phyloP scores from a whole-genome alignment of 495 filamentous ascomycete genomes.

The Tricharina praecox region DNA sequence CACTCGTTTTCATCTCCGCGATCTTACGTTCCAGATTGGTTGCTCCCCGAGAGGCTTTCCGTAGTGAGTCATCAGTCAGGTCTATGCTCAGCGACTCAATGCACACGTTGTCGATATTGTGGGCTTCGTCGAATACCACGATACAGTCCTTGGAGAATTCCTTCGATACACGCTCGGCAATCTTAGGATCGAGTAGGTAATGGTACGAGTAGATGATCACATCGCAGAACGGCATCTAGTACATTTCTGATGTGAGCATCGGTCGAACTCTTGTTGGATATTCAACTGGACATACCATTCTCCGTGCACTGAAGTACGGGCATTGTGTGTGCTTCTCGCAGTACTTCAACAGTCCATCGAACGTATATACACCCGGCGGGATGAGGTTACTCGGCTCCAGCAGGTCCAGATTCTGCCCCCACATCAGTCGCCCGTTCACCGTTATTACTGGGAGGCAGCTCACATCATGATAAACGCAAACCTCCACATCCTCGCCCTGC shows the following conservation, averaged over 20 bases:
- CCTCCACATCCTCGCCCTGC: conserved; percentile 77
- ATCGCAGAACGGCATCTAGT: conserved; percentile 90
- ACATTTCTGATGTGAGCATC: not conserved
- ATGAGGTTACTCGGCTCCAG: conserved; percentile 89
- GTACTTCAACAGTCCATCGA: conserved; percentile 74
- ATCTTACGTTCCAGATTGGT: conserved; percentile 81
- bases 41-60: conserved; percentile 74
- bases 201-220: conserved; percentile 99
- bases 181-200: conserved; percentile 94
- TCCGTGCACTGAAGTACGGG: conserved; percentile 84
- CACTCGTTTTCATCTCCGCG: conserved; percentile 76
- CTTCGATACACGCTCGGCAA: conserved; percentile 88
- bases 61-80: conserved; percentile 80
- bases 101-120: conserved; percentile 99
- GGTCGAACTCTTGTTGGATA: too few relatives aligned
- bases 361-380: conserved; percentile 83
- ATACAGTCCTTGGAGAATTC: conserved; percentile 97
- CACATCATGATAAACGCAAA: conserved; percentile 91
- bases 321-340: conserved; percentile 93
- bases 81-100: conserved; percentile 96
- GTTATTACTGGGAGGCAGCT: conserved; percentile 8
- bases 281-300: conserved; percentile 53
- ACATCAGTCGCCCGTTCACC: conserved; percentile 12
- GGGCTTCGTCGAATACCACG: conserved; percentile 95
- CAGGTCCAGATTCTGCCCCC: conserved; percentile 64